Base-by-base conservation (phyloP, 352 stramenopile genomes). In the Phytophthora sp. region DNA sequence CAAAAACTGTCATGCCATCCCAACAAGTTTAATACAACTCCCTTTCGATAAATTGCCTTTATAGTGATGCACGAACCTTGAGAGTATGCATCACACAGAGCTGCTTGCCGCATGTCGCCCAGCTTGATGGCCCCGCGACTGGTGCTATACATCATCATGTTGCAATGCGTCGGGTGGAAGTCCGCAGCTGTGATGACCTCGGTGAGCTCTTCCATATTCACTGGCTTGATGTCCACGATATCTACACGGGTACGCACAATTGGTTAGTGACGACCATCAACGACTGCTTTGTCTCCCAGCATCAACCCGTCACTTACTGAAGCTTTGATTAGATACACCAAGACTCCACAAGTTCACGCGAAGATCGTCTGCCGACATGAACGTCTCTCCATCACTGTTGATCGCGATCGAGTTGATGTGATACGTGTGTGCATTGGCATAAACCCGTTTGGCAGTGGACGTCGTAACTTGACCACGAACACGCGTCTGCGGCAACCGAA, bases 221-320 rank as follows among this genome's bases (percentile, higher is more conserved):
- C 80, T 18, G 96, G 96, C 75, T 99, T 99, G 58, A 99, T 98
- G 72, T 99, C 96, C 16, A 99, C 87, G 59, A 99, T 97, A 72
- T 97, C 89, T 97, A 58, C 12, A 57, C 1, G 39, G 44, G 47
- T 7, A 36, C 44, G 42, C 36, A 3, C 7, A 15, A 21, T 13
- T 30, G n/a, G 30, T 56, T 51, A 38, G 31, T 38, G 31, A 7
- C 7, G 0, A 23, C 7, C 11, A 45, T 2, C 30, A 45, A 4
- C 4, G 13, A 57, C 4, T n/a, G 29, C 36, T 39, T 50, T n/a
- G 29, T 2, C 6, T 47, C 11, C 20, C 33, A 57, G 23, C n/a
- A 20, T 23, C 9, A 41, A 53, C 2, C 20, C 41, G 11, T 2
- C 7, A 81, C 82, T 45, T 67, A 97, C 90, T 97, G 78, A 97